These are phyloP conservation scores for Aspergillus sp. DNA, from an alignment of 2,329 filamentous ascomycete species.

Conservation along the genomic window DNA sequence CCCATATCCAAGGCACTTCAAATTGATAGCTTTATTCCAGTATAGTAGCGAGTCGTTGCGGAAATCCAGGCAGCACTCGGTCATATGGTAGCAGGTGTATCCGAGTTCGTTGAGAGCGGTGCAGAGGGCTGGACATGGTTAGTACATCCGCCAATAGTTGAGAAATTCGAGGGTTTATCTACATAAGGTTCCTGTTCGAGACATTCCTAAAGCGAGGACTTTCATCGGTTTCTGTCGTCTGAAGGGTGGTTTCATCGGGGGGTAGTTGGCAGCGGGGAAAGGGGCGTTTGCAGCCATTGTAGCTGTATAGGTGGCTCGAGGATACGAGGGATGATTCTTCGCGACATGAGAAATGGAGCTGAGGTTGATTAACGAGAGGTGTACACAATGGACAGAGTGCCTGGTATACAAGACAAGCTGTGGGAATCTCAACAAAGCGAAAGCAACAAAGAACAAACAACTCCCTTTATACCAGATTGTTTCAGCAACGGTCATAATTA, in stretches of 20 bases:
- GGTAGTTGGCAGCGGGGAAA: not conserved
- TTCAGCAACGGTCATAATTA: too few relatives aligned
- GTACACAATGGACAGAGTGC: too few relatives aligned
- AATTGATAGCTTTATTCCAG: not conserved
- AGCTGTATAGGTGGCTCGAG: not conserved
- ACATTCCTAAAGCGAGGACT: conserved; percentile 4
- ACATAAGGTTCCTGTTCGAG: conserved; percentile 5
- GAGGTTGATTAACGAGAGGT: too few relatives aligned
- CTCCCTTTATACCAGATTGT: too few relatives aligned
- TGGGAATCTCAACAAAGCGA: too few relatives aligned
- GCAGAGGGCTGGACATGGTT: not conserved
- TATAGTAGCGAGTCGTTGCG: not conserved
- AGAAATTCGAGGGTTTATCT: too few relatives aligned
- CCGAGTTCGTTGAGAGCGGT: not conserved
- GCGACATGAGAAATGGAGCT: too few relatives aligned
- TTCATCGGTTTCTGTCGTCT: not conserved
- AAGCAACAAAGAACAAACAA: too few relatives aligned
- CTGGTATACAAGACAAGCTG: too few relatives aligned
- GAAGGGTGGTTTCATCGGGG: not conserved
- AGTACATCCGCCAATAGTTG: too few relatives aligned
- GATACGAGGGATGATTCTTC: not conserved
- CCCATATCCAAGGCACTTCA: not conserved
- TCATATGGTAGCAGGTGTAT: conserved; percentile 4
- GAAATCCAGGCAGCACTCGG: not conserved
- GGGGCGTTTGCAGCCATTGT: not conserved